Evolutionary conservation across 148 eudicot genomes (phyloP).

Genomic region (Drosera capensis): DNA sequence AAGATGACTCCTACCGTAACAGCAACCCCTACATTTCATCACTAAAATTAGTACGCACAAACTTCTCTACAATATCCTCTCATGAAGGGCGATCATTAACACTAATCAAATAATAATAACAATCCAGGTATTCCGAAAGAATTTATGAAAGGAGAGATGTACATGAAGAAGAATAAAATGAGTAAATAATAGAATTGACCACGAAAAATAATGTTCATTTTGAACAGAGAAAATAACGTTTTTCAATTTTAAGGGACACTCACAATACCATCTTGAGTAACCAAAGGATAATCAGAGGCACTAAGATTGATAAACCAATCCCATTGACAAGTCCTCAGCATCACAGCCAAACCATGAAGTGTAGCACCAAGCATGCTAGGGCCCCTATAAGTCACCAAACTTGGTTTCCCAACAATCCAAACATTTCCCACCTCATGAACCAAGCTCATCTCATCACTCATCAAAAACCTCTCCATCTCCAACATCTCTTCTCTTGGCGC

Average conservation of each 20-base stretch:
- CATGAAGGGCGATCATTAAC: too few relatives aligned
- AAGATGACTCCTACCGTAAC: too few relatives aligned
- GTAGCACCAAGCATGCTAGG: conserved; percentile 85
- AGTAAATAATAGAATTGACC: too few relatives aligned
- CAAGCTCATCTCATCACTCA: conserved; percentile 20
- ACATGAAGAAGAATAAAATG: too few relatives aligned
- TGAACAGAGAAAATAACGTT: neutral
- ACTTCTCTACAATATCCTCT: too few relatives aligned
- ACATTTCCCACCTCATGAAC: conserved; percentile 57
- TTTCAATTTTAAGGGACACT: conserved; percentile 21
- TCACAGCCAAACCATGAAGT: conserved; percentile 65
- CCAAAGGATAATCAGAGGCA: conserved; percentile 90
- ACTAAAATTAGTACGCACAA: too few relatives aligned
- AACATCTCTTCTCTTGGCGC: conserved; percentile 48
- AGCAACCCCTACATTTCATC: too few relatives aligned
- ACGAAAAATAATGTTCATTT: too few relatives aligned
- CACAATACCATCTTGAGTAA: conserved; percentile 99
- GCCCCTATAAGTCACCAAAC: conserved; percentile 77
- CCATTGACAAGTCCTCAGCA: conserved; percentile 53
- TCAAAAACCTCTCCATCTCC: conserved; percentile 49
- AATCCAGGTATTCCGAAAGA: too few relatives aligned
- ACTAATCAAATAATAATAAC: too few relatives aligned
- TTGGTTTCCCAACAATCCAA: conserved; percentile 69
- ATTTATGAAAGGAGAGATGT: too few relatives aligned
- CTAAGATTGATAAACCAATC: conserved; percentile 97